phyloP scores from a whole-genome alignment of 1,139 yeast species.

The Candida sp. region DNA sequence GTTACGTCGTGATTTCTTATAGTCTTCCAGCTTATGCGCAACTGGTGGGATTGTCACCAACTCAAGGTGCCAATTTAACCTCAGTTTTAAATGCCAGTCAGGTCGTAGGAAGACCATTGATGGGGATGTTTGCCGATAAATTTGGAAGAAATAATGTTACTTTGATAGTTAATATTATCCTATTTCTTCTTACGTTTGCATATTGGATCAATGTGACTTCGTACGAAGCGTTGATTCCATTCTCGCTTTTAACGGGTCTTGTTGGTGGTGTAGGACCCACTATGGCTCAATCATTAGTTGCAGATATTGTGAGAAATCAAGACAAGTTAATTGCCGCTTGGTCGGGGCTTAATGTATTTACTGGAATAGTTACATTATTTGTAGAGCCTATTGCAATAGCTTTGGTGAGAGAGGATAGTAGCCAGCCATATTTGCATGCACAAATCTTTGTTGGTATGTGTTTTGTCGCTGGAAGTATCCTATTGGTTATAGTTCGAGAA shows the following conservation, averaged over 20 bases:
- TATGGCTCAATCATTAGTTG: conserved; percentile 53
- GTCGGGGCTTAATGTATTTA: conserved; percentile 32
- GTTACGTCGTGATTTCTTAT: conserved; percentile 43
- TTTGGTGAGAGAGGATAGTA: conserved; percentile 19
- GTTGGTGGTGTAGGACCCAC: conserved; percentile 60
- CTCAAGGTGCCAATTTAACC: conserved; percentile 40
- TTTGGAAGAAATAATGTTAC: conserved; percentile 49
- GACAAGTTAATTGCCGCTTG: conserved; percentile 48
- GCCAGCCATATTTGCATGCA: conserved; percentile 44
- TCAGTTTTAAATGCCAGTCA: conserved; percentile 45
- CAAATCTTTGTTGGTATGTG: conserved; percentile 50
- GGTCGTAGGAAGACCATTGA: conserved; percentile 36
- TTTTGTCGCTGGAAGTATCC: conserved; percentile 22
- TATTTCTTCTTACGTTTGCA: conserved; percentile 27
- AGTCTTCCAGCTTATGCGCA: conserved; percentile 43
- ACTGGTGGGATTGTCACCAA: conserved; percentile 41
- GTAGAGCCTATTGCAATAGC: conserved; percentile 39
- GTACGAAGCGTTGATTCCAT: conserved; percentile 46
- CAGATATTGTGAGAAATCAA: conserved; percentile 47
- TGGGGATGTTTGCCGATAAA: conserved; percentile 36
- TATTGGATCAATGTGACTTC: conserved; percentile 50
- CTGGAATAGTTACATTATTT: conserved; percentile 34
- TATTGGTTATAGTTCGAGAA: conserved; percentile 30
- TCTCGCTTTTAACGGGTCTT: conserved; percentile 48
- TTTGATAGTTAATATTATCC: conserved; percentile 22